Percentiles rank a stretch among this genome's conserved stretches.
phyloP scores from a whole-genome alignment of 164 flowering plant species.

The Liquidambar formosana region DNA sequence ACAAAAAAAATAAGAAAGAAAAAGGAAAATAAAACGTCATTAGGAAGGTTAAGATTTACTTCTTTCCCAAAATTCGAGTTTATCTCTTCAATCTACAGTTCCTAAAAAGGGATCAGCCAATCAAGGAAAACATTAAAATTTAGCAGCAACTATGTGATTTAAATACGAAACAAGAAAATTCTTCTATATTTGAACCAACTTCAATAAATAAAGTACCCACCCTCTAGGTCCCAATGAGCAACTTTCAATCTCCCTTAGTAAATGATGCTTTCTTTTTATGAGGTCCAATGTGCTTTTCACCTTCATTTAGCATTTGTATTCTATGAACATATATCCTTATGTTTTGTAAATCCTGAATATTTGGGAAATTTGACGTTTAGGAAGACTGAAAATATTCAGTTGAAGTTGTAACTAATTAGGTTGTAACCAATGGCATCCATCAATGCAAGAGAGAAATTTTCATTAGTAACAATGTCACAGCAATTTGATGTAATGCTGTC shows the following conservation, averaged over 20 bases:
- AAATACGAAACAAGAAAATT: too few relatives aligned
- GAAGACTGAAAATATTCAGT: not conserved
- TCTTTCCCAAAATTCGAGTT: not conserved
- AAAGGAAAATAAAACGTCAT: not conserved
- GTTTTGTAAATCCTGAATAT: not conserved
- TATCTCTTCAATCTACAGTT: not conserved
- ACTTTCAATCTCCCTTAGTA: not conserved
- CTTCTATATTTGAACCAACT: too few relatives aligned
- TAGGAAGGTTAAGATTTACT: slow-evolving; percentile 7
- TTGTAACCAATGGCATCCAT: not conserved
- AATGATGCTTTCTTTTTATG: not conserved
- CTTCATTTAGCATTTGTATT: not conserved
- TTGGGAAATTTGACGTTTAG: not conserved
- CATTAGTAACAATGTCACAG: not conserved
- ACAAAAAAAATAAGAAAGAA: slow-evolving; percentile 19
- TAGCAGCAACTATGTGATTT: not conserved
- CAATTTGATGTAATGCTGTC: not conserved
- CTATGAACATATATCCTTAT: not conserved
- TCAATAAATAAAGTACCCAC: not conserved
- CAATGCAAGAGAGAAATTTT: not conserved
- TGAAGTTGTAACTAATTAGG: not conserved
- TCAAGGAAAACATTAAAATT: not conserved
- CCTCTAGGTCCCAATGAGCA: not conserved
- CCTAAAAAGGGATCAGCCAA: not conserved
- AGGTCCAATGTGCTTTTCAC: not conserved